phyloP scores from a whole-genome alignment of 331 rosid species.

The Dryas integrifolia region DNA sequence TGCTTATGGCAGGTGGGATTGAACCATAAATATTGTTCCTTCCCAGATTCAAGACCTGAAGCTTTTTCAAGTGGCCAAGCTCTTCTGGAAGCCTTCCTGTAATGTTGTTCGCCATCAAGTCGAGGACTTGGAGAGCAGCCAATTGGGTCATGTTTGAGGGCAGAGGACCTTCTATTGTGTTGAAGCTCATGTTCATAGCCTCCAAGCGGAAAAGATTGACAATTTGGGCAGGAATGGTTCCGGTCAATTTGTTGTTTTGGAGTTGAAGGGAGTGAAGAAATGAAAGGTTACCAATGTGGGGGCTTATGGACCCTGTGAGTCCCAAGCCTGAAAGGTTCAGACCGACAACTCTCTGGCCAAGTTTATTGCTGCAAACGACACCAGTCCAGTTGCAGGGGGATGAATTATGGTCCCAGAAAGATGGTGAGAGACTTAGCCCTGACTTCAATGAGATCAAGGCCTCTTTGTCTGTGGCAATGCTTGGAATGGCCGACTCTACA shows the following conservation, averaged over 20 bases:
- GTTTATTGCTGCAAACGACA: slow-evolving; percentile 39
- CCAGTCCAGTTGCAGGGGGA: slow-evolving; percentile 74
- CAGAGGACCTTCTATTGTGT: slow-evolving; percentile 38
- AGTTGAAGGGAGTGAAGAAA: slow-evolving; percentile 56
- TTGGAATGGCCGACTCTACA: slow-evolving; percentile 34
- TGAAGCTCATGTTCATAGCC: slow-evolving; percentile 58
- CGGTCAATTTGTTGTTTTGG: slow-evolving; percentile 44
- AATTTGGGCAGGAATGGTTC: slow-evolving; percentile 50
- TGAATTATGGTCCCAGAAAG: slow-evolving; percentile 46
- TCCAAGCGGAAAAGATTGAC: slow-evolving; percentile 34
- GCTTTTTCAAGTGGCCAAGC: slow-evolving; percentile 40
- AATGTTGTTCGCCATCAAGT: slow-evolving; percentile 46
- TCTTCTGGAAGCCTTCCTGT: slow-evolving; percentile 42
- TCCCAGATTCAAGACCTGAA: slow-evolving; percentile 52
- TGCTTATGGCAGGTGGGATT: slow-evolving; percentile 49
- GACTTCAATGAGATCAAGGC: slow-evolving; percentile 62
- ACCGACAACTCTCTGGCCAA: slow-evolving; percentile 42
- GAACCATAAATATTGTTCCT: slow-evolving; percentile 45
- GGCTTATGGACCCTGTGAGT: slow-evolving; percentile 53
- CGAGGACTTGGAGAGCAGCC: slow-evolving; percentile 45
- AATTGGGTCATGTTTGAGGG: slow-evolving; percentile 42
- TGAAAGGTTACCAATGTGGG: slow-evolving; percentile 59
- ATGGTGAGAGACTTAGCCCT: slow-evolving; percentile 23
- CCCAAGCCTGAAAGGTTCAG: slow-evolving; percentile 49
- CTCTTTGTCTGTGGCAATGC: slow-evolving; percentile 52